Conservation (phyloP, 148 eudicot genomes). For the Fagopyrum esculentum region DNA sequence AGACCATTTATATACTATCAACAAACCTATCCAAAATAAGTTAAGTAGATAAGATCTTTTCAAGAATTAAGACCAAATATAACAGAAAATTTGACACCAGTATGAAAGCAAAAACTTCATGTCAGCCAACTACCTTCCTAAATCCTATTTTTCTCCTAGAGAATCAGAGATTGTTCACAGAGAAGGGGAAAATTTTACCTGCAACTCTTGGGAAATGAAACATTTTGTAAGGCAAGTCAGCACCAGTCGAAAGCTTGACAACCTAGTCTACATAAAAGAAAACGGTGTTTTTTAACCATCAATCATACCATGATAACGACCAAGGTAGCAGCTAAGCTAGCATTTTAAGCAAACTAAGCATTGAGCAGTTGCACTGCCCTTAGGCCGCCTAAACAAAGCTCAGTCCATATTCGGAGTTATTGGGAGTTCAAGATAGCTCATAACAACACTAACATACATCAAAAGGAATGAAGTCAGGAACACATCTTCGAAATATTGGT, state of each 20-base stretch:
- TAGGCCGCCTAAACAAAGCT: not conserved
- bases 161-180: not conserved
- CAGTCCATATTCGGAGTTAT: not conserved
- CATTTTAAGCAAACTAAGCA: not conserved
- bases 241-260: slow-evolving; percentile 44
- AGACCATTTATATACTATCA: not conserved
- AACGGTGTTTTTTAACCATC: not conserved
- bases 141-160: not conserved
- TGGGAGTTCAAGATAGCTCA: not conserved
- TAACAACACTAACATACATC: not conserved
- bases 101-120: not conserved
- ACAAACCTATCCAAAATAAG: not conserved
- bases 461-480: not conserved
- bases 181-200: slow-evolving; percentile 30
- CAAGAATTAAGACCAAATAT: not conserved
- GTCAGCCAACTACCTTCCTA: not conserved
- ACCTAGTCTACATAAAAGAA: slow-evolving; percentile 33
- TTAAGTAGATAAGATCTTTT: not conserved
- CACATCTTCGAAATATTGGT: not conserved
- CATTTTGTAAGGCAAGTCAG: slow-evolving; percentile 85
- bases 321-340: not conserved
- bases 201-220: slow-evolving; percentile 64
- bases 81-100: not conserved
- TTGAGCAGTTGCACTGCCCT: not conserved
- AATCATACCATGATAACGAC: not conserved